Conservation (phyloP, 2,329 filamentous ascomycete genomes). For the Incumbomyces lentus region DNA sequence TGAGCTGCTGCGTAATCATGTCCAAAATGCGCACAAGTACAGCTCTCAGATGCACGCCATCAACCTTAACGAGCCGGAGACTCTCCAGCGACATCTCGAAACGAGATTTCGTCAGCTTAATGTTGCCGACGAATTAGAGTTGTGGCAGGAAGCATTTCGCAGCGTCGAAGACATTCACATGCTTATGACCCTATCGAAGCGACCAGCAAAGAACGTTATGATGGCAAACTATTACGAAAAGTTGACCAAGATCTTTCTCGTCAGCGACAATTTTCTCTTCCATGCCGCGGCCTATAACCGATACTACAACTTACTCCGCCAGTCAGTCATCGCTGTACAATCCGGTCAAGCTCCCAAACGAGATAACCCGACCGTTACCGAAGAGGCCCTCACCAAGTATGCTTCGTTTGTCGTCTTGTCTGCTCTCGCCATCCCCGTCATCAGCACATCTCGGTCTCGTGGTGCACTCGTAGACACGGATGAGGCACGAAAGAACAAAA, state of each 20-base stretch:
- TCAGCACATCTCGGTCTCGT: slow-evolving; percentile 92
- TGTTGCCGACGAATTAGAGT: slow-evolving; percentile 90
- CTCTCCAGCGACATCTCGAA: slow-evolving; percentile 90
- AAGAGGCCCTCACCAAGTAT: slow-evolving; percentile 84
- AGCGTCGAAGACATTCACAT: slow-evolving; percentile 99
- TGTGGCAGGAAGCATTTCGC: slow-evolving; percentile 99
- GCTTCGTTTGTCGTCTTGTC: slow-evolving; percentile 93
- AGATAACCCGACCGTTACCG: slow-evolving; percentile 81
- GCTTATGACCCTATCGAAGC: slow-evolving; percentile 92
- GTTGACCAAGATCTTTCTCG: slow-evolving; percentile 93
- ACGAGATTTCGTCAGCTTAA: slow-evolving; percentile 98
- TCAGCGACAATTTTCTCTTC: slow-evolving; percentile 99
- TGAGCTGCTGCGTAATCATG: slow-evolving; percentile 94
- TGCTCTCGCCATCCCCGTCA: slow-evolving; percentile 94
- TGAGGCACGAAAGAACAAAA: slow-evolving; percentile 97
- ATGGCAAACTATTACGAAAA: slow-evolving; percentile 99
- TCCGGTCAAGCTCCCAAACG: slow-evolving; percentile 82
- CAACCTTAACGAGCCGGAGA: slow-evolving; percentile 95
- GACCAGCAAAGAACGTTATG: slow-evolving; percentile 96
- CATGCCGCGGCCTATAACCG: slow-evolving; percentile 95
- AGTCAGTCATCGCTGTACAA: slow-evolving; percentile 73
- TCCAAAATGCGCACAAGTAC: slow-evolving; percentile 98
- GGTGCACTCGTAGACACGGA: slow-evolving; percentile 95
- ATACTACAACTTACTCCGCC: slow-evolving; percentile 92
- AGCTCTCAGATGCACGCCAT: slow-evolving; percentile 98